Percentiles rank a stretch among this genome's conserved stretches.
Conservation (phyloP, 768 basidiomycete species). For the Boletus tylopilopsis region DNA sequence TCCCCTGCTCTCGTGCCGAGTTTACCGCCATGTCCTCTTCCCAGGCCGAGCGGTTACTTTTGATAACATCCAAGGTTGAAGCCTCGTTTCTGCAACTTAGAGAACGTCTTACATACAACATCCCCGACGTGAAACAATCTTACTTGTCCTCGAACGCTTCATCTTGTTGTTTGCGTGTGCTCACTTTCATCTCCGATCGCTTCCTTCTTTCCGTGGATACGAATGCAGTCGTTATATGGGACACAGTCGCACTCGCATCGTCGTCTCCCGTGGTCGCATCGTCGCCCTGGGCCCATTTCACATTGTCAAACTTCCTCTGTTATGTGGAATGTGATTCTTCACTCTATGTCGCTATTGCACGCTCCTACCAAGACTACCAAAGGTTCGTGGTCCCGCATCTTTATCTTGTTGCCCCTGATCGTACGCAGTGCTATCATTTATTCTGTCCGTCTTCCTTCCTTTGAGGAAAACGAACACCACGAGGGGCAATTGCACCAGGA, state of each 20-base stretch:
- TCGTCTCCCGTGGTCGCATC: neutral
- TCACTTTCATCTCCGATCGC: slow-evolving; percentile 19
- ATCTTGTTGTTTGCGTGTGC: slow-evolving; percentile 2
- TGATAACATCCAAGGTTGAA: slow-evolving; percentile 13
- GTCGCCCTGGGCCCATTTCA: slow-evolving; percentile 12
- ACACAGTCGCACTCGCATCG: neutral
- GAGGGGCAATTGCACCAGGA: neutral
- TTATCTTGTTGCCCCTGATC: neutral
- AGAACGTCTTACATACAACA: neutral
- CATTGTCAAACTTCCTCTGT: slow-evolving; percentile 2
- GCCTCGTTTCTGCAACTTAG: slow-evolving; percentile 14
- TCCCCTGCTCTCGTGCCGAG: slow-evolving; percentile 14
- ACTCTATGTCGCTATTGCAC: slow-evolving; percentile 16
- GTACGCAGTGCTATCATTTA: slow-evolving; percentile 11
- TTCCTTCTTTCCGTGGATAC: slow-evolving; percentile 19
- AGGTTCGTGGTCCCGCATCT: slow-evolving; percentile 8
- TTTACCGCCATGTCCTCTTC: slow-evolving; percentile 5
- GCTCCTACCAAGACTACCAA: neutral
- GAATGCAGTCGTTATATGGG: slow-evolving; percentile 15
- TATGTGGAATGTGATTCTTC: slow-evolving; percentile 2
- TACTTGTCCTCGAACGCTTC: neutral
- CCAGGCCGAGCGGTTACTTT: slow-evolving; percentile 14
- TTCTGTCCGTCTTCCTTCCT: slow-evolving; percentile 8
- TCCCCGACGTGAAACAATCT: neutral
- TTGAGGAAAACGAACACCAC: neutral